Conservation (phyloP, 2,329 filamentous ascomycete genomes). For the Xylariomycetidae sp. region DNA sequence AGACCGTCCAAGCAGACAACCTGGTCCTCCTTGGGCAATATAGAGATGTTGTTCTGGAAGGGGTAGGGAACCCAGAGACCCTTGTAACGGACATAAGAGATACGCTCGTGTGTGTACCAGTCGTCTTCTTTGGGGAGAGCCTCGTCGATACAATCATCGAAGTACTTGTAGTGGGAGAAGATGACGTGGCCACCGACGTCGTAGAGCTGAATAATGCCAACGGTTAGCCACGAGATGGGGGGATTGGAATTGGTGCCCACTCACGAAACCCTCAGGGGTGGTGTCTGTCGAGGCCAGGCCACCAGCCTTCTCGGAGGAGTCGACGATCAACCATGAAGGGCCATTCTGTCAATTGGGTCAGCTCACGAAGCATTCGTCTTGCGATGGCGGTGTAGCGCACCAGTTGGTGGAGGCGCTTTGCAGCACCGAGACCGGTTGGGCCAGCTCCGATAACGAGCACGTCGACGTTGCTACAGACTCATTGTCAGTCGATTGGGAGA, state of each 20-base stretch:
- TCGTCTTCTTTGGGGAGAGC: conserved; percentile 89
- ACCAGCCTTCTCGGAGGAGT: conserved; percentile 86
- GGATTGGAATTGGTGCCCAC: conserved; percentile 35
- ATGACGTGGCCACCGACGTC: conserved; percentile 98
- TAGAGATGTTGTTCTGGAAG: conserved; percentile 99
- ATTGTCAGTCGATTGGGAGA: too few species aligned
- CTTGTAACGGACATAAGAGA: conserved; percentile 98
- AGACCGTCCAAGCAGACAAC: conserved; percentile 90
- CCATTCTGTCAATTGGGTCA: conserved; percentile 58
- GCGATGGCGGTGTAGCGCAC: conserved; percentile 50
- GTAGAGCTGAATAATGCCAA: conserved; percentile 64
- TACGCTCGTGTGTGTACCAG: conserved; percentile 97
- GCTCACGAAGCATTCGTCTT: conserved; percentile 10
- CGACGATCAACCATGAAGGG: conserved; percentile 93
- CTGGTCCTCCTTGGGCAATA: conserved; percentile 96
- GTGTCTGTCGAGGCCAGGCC: conserved; percentile 94
- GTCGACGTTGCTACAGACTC: conserved; percentile 90
- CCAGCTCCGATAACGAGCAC: conserved; percentile 97
- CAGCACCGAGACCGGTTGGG: conserved; percentile 94
- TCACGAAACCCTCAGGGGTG: conserved; percentile 93
- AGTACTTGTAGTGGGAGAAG: conserved; percentile 99
- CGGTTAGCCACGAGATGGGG: conserved; percentile 11
- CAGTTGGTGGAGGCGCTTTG: conserved; percentile 95
- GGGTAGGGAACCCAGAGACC: conserved; percentile 95
- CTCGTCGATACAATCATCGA: conserved; percentile 97